Evolutionary conservation across 2,329 filamentous ascomycete genomes (phyloP), one percentile per base, ranked within the genome.

Genomic region (Parasarocladium wereldwijsianum): DNA sequence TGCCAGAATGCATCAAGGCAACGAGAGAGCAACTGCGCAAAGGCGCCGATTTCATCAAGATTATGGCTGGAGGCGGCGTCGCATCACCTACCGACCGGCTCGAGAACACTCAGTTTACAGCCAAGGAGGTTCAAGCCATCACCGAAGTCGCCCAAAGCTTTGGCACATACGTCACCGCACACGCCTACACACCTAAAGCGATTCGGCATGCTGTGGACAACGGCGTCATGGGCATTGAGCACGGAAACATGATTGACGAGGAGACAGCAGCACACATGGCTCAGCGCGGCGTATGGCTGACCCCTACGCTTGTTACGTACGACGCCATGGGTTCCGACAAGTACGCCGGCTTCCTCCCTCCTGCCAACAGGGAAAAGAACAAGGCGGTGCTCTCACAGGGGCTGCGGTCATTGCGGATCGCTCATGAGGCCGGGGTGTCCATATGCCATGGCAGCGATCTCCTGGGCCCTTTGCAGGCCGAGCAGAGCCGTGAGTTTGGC

Each of bases 1-100:
- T 70, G 1, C 52, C 64, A 0, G 62, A 65, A 25, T 73, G 68
- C 36, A 50, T 68, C 24, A 55, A 56, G 13, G 60, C 52, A 6
- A 57, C 61, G 0, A 54, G 70, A 3, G 66, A 71, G 30, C 61
- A 73, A 42, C 43, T 76, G 0, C 54, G 69, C 3, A 54, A 49
- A 7, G 70, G 70, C 2, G 63, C 66, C 1, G 65, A 74, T 40
- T 73, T 74, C 38, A 60, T 76, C 45, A 75, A 75, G 45, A 67
- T 76, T 36, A 73, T 73, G 66, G 55, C 54, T 1, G 58, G 58
- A 5, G 69, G 70, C 2, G 70, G 70, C 7, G 67, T 75, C 2
- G 57, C 62, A 0, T 64, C 57, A 8, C 65, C 66, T 0, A 70
- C 65, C 0, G 70, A 74, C 40, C 50, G 49, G 22, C 49, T 74